Base-by-base conservation (phyloP, 129 eudicot genomes). In the Helianthus annuus region DNA sequence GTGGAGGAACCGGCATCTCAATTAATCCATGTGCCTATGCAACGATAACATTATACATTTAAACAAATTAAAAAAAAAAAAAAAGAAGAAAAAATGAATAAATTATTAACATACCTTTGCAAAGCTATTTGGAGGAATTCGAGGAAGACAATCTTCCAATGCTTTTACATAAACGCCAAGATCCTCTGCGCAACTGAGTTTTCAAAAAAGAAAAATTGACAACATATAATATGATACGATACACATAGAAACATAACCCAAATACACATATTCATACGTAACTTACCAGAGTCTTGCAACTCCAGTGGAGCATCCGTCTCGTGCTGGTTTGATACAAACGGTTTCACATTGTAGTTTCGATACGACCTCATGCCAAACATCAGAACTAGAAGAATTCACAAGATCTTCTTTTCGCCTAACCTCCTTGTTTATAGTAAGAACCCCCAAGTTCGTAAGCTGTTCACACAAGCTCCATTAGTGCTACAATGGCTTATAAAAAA, bases 1-100 rank as follows among this genome's bases (percentile, higher is more conserved):
- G 98, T 61, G 94, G 91, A 79, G 98, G 98, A 62, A 79, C 81
- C 70, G 98, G 96, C 98, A 92, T 92, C 84, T 92, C 98, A 72
- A 92, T 92, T 74, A 80, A 45, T 55, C 96, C 98, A 68, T 92
- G 98, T 40, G 89, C 88, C 96, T 92, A 62, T 64, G 56, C 12
- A 61, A 36, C 10, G 5, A 74, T 17, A 65, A 69, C 62, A 53
- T 60, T 22, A 59, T 60, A 75, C 57, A 29, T 48, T 64, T 4
- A 10, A 53, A 24, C 45, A 32, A 12, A 68, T 64, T 38, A 12
- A 64, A 52, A 14, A 13, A 13, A 64, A 13, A 52, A 27, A 32
- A 27, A 51, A 54, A 39, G 7, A 39, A 34, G 39, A 63, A 38
- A 42, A 22, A 57, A 3, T 22, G 4, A 10, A 57, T 3, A 3